Evolutionary conservation across 345 rosid genomes (phyloP).

Genomic region (Stellera chamaejasme): DNA sequence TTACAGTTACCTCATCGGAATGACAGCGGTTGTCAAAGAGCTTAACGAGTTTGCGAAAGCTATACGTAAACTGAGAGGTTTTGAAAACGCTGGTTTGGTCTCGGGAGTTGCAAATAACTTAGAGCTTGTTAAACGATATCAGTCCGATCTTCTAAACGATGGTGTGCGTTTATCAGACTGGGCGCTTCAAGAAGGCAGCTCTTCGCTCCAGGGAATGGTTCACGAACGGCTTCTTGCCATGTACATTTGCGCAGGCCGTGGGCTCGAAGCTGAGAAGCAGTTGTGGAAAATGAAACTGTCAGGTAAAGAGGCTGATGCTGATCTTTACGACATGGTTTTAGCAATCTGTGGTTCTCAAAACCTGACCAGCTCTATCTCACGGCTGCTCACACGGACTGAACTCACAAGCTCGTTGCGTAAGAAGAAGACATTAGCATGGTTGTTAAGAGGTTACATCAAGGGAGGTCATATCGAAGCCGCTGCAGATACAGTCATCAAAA

Average conservation of each 20-base stretch:
- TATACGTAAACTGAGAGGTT: conserved; percentile 59
- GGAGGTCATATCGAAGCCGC: conserved; percentile 83
- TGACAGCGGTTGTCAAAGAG: conserved; percentile 95
- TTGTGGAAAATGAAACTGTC: conserved; percentile 87
- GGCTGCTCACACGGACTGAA: conserved; percentile 53
- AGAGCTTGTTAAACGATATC: conserved; percentile 54
- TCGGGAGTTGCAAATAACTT: conserved; percentile 44
- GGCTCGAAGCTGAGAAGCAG: conserved; percentile 79
- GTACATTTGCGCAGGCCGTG: conserved; percentile 84
- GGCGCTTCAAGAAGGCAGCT: conserved; percentile 61
- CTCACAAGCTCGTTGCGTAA: conserved; percentile 35
- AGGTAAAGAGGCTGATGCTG: conserved; percentile 76
- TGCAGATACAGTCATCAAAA: conserved; percentile 49
- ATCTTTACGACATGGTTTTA: conserved; percentile 72
- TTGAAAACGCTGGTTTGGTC: conserved; percentile 45
- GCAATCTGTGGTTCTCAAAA: conserved; percentile 87
- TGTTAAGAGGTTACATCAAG: conserved; percentile 77
- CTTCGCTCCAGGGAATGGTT: conserved; percentile 49
- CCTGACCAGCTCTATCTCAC: conserved; percentile 42
- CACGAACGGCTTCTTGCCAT: conserved; percentile 89
- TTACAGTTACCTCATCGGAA: conserved; percentile 76
- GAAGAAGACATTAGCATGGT: conserved; percentile 71
- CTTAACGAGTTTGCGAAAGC: conserved; percentile 69
- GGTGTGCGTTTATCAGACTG: conserved; percentile 57
- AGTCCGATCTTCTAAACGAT: conserved; percentile 54